These are phyloP conservation scores for Mycena pura DNA, from an alignment of 768 basidiomycete species.

Conservation along the genomic window DNA sequence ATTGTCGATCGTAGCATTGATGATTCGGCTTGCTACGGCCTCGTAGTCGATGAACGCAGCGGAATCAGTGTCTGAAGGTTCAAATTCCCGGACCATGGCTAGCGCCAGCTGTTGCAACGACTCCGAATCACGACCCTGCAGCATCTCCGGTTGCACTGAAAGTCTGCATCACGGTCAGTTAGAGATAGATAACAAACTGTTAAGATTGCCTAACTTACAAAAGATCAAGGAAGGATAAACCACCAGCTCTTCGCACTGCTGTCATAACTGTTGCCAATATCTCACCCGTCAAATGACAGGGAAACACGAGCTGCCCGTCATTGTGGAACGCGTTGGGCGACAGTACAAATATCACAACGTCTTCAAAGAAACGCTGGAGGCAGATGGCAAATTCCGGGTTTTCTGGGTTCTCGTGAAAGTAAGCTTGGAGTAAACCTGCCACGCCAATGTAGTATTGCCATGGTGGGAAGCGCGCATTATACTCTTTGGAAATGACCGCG, in stretches of 20 bases:
- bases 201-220: not conserved
- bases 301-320: not conserved
- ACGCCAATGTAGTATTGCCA: not conserved
- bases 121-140: not conserved
- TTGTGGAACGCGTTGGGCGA: not conserved
- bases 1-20: not conserved
- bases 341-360: not conserved
- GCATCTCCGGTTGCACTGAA: not conserved
- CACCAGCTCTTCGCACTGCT: not conserved
- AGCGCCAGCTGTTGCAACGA: not conserved
- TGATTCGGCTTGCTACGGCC: not conserved
- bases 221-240: not conserved
- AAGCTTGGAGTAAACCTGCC: not conserved
- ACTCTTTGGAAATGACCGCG: not conserved
- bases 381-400: not conserved
- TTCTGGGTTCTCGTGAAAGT: not conserved
- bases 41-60: not conserved
- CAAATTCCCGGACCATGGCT: not conserved
- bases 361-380: not conserved
- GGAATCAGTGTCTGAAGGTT: not conserved
- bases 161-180: not conserved
- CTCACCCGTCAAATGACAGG: not conserved
- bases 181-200: not conserved
- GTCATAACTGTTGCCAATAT: not conserved
- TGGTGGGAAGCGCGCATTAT: not conserved